Evolutionary conservation across 2,329 filamentous ascomycete genomes (phyloP), one percentile per base, ranked within the genome.

Genomic region (Trichoderma arundinaceum): DNA sequence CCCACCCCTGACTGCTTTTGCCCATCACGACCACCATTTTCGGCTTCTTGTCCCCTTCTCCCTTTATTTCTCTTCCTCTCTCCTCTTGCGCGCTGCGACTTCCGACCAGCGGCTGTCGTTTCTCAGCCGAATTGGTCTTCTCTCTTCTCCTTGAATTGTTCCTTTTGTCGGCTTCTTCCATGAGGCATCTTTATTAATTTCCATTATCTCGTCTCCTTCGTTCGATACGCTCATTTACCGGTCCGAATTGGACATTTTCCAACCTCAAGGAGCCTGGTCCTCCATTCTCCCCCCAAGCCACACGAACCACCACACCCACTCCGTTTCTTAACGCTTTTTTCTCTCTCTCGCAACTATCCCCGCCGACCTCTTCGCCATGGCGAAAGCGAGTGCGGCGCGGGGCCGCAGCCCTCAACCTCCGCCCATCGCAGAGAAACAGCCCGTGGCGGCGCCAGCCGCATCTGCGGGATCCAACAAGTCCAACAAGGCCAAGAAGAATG

Each of bases 361-460:
- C 51, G 65, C 52, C 56, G 28, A 60, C 15, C 52, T 49, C 49
- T 22, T 67, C 67, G 70, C 59, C 68, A 79, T 79, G 77, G 77
- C 76, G 66, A 74, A 68, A 68, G 63, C 71, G 69, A 77, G 72
- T 71, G 74, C 72, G 61, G 67, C 71, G 68, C 73, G 77, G 73
- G 74, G 75, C 72, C 77, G 74, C 60, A 78, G 76, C 72, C 77
- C 77, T 67, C 72, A 74, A 69, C 75, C 77, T 65, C 73, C 72
- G 57, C 71, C 71, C 60, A 66, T 70, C 52, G 70, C 66, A 65
- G 67, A 64, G 17, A 70, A 65, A 56, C 65, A 63, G 43, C 33
- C 64, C 46, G 53, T 67, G 10, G 62, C 32, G 44, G 56, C 65
- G 15, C 44, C 66, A 13, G 49, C 57, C 54, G 56, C 64, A 33